Conservation (phyloP, 1,139 yeast genomes). For the Magnusiomyces tetraspermus region DNA sequence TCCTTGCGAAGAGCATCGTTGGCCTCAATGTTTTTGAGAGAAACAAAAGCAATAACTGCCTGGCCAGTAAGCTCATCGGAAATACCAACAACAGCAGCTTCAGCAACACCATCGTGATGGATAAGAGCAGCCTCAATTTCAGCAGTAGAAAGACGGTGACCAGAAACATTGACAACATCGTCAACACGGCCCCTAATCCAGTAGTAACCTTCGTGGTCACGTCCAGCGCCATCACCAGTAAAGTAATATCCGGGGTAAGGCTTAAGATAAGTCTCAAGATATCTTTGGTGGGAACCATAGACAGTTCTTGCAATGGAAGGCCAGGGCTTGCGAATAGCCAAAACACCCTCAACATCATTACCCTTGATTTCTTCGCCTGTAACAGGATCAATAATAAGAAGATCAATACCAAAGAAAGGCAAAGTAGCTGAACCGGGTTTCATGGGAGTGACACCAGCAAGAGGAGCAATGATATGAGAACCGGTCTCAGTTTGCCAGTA, state of each 20-base stretch:
- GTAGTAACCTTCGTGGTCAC: conserved; percentile 87
- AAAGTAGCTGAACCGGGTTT: conserved; percentile 90
- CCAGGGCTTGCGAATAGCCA: conserved; percentile 76
- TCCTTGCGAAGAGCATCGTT: conserved; percentile 53
- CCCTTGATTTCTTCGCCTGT: conserved; percentile 68
- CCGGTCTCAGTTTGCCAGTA: conserved; percentile 96
- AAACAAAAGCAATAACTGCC: conserved; percentile 81
- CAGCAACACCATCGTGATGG: conserved; percentile 66
- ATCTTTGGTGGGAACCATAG: conserved; percentile 74
- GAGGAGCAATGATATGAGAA: conserved; percentile 79
- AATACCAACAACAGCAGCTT: conserved; percentile 84
- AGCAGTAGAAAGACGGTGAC: conserved; percentile 86
- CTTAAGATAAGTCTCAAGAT: conserved; percentile 75
- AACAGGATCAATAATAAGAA: conserved; percentile 78
- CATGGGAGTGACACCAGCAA: conserved; percentile 80
- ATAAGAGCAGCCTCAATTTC: conserved; percentile 82
- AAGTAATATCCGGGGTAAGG: conserved; percentile 90
- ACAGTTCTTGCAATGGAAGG: conserved; percentile 92
- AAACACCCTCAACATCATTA: conserved; percentile 83
- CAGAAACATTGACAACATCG: conserved; percentile 87
- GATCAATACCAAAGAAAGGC: conserved; percentile 82
- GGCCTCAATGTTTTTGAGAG: conserved; percentile 40
- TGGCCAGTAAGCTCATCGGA: conserved; percentile 86
- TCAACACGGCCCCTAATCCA: conserved; percentile 96
- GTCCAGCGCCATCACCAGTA: conserved; percentile 94